Evolutionary conservation across 768 basidiomycete genomes (phyloP), one percentile per base, ranked within the genome.

Genomic region (Galerina sulciceps): DNA sequence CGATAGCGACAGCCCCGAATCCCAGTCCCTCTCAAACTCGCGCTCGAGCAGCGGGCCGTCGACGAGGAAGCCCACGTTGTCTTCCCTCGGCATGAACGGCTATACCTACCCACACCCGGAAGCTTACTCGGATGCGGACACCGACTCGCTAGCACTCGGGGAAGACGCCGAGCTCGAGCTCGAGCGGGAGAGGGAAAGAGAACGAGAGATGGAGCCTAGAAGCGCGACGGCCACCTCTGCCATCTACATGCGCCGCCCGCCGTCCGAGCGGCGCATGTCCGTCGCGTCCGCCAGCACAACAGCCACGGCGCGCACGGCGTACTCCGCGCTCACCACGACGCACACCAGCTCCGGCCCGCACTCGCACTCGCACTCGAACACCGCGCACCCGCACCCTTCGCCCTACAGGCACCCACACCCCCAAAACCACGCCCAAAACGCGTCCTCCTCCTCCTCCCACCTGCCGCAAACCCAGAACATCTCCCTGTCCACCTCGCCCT

Each of bases 31-130:
- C 9, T 59, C 57, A 8, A 41, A 74, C 18, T 83, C 85, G 14
- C 74, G 75, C 38, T 84, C 81, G 1, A 85, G 74, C 49, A 82
- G 75, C 62, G 80, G 77, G 23, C 65, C 75, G 43, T 74, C 76
- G 6, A 76, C 69, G 49, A 80, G 81, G 10, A 62, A 80, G 14
- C 78, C 80, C 20, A 84, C 83, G 1, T 80, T 81, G 4, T 78
- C 80, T 0, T 76, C 77, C n/a, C n/a, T n/a, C 15, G 76, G 77
- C 10, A 52, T 44, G 26, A 49, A 31, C 26, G 51, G 44, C 11
- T 46, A 47, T 11, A 22, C 58, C 49, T 60, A 59, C 60, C 53
- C 37, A 6, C 58, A 57, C 20, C 60, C 26, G 8, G 26, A 31
- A 5, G 26, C 8, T 2, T 5, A 31, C 26, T 31, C 26, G 26